Base-by-base conservation (phyloP, 2,329 filamentous ascomycete species). In the Clarireedia monteithiana region DNA sequence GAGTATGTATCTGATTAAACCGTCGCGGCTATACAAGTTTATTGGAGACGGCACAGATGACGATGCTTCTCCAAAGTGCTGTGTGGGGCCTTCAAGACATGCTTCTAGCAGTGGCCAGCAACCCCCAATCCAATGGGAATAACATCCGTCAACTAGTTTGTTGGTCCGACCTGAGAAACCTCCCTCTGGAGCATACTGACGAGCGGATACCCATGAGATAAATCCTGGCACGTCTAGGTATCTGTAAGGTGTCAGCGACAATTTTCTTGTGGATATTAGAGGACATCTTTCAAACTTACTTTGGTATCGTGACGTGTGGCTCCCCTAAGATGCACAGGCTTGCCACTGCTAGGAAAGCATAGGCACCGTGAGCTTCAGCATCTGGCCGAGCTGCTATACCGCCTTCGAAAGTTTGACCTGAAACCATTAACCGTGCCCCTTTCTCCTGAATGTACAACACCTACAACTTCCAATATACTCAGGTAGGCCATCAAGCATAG, bases 131-230 rank as follows among this genome's bases (percentile, higher is more conserved):
- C 94, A 99, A 72, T 96, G 92, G 69, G 89, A 95, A 75, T 99
- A 99, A 74, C 94, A 99, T 47, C 92, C 94, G 71, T 99, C 94
- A 34, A 97, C 94, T 34, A 99, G 80, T 74, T 99, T 99, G 77
- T 97, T 97, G 27, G 92, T 96, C 64, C 94, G 86, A 59, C 94
- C 94, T 42, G 89, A 88, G 68, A 96, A 91, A 38, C 94, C 94
- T 61, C 91, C 91, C 71, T 97, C 94, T 3, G 92, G 94, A 30
- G 85, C 84, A 70, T 92, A 88, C 71, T 99, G 94, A 58, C 91
- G 85, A 46, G 89, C 84, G 6, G 90, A 92, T 40, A 99, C 81
- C 91, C 94, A 99, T 58, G 86, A 84, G 48, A 94, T 79, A 53
- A 99, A 79, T 51, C 83, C 77, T 59, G 85, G 81, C 54, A 96